Percentiles rank a stretch among this genome's conserved stretches.
Evolutionary conservation across 2,329 filamentous ascomycete species (phyloP).

Genomic region (Nannizziopsis arthrosporioides): DNA sequence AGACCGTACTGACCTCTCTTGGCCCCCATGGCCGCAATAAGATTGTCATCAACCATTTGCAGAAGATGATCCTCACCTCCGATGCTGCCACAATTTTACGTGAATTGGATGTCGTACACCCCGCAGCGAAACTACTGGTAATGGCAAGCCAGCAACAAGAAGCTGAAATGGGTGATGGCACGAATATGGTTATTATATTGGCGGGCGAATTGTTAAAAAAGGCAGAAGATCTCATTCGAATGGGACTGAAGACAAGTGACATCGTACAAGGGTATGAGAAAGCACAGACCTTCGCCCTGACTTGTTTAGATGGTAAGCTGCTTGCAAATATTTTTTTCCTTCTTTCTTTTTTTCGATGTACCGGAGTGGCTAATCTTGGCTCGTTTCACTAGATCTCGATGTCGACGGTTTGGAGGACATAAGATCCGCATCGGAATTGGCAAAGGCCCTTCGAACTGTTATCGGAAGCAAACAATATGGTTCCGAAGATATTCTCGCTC

Average conservation of each 20-base stretch:
- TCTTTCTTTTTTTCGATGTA: neutral
- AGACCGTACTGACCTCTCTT: conserved; percentile 91
- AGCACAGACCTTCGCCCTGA: conserved; percentile 77
- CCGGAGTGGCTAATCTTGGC: neutral
- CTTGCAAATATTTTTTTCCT: too few relatives aligned
- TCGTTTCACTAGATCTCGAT: conserved; percentile 51
- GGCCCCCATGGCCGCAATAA: conserved; percentile 98
- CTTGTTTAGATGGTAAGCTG: conserved; percentile 58
- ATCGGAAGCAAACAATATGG: conserved; percentile 95
- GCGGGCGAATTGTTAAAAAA: conserved; percentile 93
- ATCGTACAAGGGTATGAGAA: conserved; percentile 93
- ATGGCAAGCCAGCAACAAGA: conserved; percentile 99
- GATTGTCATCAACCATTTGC: conserved; percentile 98
- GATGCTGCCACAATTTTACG: conserved; percentile 94
- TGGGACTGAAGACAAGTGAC: conserved; percentile 98
- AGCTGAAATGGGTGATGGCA: conserved; percentile 96
- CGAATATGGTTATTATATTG: conserved; percentile 90
- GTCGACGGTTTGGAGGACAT: conserved; percentile 86
- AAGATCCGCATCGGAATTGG: conserved; percentile 66
- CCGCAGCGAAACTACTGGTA: conserved; percentile 90
- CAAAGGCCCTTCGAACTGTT: conserved; percentile 90
- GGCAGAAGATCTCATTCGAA: conserved; percentile 87
- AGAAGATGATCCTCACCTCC: conserved; percentile 98
- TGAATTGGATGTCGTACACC: conserved; percentile 96
- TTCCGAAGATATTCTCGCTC: conserved; percentile 75